A percentile compares a stretch with the other conserved stretches of the same genome.
These are phyloP conservation scores for Cenococcum geophilum DNA, from an alignment of 495 filamentous ascomycete species.

Conservation along the genomic window DNA sequence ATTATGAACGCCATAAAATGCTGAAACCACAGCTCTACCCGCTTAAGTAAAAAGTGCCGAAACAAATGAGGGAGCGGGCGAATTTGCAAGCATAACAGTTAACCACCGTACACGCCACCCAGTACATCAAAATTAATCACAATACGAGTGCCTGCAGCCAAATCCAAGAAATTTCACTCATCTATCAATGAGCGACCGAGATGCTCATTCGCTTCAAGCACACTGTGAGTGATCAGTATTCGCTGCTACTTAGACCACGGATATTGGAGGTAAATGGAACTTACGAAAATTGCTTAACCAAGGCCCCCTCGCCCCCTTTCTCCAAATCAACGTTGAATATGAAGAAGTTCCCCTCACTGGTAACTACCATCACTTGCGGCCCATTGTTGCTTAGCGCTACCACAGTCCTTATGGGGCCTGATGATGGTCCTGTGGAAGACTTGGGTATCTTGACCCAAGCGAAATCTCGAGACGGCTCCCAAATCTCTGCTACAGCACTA, in stretches of 20 bases:
- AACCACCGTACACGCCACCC: too few relatives aligned
- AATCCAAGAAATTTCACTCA: not conserved
- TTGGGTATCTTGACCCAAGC: conserved; percentile 93
- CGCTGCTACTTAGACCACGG: not conserved
- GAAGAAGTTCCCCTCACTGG: conserved; percentile 89
- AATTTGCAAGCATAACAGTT: too few relatives aligned
- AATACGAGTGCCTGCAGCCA: too few relatives aligned
- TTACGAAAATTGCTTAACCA: conserved; percentile 74
- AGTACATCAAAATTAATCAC: too few relatives aligned
- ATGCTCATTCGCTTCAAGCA: conserved; percentile 32
- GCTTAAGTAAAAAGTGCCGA: too few relatives aligned
- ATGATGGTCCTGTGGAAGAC: conserved; percentile 39
- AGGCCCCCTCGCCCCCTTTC: conserved; percentile 84
- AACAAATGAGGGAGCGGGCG: too few relatives aligned
- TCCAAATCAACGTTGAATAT: conserved; percentile 94
- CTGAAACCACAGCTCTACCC: too few relatives aligned
- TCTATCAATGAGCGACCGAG: conserved; percentile 9
- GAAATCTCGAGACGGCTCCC: conserved; percentile 92
- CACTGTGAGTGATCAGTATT: conserved; percentile 16
- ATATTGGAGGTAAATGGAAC: conserved; percentile 11
- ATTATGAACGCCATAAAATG: too few relatives aligned
- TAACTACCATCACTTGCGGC: conserved; percentile 96
- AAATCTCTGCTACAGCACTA: conserved; percentile 89
- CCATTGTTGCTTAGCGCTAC: conserved; percentile 91
- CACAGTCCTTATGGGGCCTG: conserved; percentile 60